These are phyloP conservation scores for Melastoma malabathricum DNA, from an alignment of 345 rosid species.

Conservation along the genomic window DNA sequence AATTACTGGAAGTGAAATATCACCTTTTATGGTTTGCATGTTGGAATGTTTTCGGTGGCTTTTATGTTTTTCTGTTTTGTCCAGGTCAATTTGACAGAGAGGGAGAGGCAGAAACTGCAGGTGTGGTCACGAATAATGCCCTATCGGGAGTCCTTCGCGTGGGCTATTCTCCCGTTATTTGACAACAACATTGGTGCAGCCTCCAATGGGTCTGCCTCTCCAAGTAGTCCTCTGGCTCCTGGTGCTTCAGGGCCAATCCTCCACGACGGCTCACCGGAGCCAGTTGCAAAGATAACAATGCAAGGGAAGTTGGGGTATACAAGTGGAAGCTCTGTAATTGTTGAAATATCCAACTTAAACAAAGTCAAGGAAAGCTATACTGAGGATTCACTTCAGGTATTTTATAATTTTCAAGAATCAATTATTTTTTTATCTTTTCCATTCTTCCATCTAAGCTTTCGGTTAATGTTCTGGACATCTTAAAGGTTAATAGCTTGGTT, in stretches of 20 bases:
- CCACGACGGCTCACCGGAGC: constrained; percentile 69
- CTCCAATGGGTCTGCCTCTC: constrained; percentile 84
- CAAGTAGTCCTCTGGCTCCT: constrained; percentile 92
- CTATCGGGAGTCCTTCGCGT: constrained; percentile 86
- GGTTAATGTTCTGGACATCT: too few species aligned
- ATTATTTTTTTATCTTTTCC: neutral
- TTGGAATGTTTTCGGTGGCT: too few species aligned
- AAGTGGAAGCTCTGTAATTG: constrained; percentile 70
- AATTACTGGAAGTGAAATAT: too few species aligned
- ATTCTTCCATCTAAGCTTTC: too few species aligned
- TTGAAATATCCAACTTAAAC: constrained; percentile 90
- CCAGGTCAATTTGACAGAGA: constrained; percentile 82
- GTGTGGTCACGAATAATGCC: constrained; percentile 99
- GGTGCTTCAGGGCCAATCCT: constrained; percentile 80
- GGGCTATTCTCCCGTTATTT: constrained; percentile 97
- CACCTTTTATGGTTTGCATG: too few species aligned
- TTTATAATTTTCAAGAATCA: neutral
- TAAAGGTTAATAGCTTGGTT: too few species aligned
- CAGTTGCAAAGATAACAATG: constrained; percentile 68
- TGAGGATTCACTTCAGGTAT: constrained; percentile 91
- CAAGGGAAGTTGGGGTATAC: constrained; percentile 79
- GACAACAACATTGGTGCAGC: constrained; percentile 66
- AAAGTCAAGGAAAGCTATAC: constrained; percentile 94
- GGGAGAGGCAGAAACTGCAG: constrained; percentile 94
- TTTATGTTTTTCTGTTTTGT: too few species aligned